Evolutionary conservation across 768 basidiomycete genomes (phyloP).

Genomic region (Phlebiopsis gigantea): DNA sequence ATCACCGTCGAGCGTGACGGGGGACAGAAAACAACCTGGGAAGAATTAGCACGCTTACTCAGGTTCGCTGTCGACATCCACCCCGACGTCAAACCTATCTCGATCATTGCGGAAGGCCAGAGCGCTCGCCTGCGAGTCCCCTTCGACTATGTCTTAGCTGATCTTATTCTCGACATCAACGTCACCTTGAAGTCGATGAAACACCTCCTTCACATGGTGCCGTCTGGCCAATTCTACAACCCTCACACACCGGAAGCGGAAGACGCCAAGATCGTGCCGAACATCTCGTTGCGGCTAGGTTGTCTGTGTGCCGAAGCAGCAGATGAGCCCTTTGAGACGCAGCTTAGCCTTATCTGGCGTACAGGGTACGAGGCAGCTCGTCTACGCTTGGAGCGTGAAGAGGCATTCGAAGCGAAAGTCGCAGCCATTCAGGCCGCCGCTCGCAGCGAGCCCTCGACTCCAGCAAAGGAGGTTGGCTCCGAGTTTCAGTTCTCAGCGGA

Average conservation of each 20-base stretch:
- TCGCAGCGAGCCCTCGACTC: constrained; percentile 17
- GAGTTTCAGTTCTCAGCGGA: constrained; percentile 60
- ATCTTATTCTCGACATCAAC: constrained; percentile 66
- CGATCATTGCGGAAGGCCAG: constrained; percentile 51
- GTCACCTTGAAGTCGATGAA: constrained; percentile 69
- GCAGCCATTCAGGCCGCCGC: constrained; percentile 51
- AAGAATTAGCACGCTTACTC: constrained; percentile 62
- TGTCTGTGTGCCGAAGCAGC: constrained; percentile 69
- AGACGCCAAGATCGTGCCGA: constrained; percentile 65
- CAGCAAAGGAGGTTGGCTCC: constrained; percentile 26
- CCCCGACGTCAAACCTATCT: constrained; percentile 27
- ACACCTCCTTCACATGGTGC: constrained; percentile 57
- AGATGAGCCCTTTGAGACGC: constrained; percentile 82
- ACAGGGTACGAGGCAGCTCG: constrained; percentile 69
- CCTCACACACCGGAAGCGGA: constrained; percentile 67
- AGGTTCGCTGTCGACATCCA: constrained; percentile 40
- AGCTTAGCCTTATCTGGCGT: constrained; percentile 67
- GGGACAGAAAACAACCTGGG: constrained; percentile 50
- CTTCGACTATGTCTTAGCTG: constrained; percentile 66
- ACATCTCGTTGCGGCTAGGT: constrained; percentile 52
- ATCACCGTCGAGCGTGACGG: constrained; percentile 37
- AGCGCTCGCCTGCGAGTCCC: constrained; percentile 77
- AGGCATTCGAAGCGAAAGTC: constrained; percentile 76
- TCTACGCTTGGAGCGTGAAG: constrained; percentile 67
- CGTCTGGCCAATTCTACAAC: constrained; percentile 43